Evolutionary conservation across 495 filamentous ascomycete species (phyloP), one percentile per base, ranked within the genome.

Genomic region (Lepidopterella palustris): DNA sequence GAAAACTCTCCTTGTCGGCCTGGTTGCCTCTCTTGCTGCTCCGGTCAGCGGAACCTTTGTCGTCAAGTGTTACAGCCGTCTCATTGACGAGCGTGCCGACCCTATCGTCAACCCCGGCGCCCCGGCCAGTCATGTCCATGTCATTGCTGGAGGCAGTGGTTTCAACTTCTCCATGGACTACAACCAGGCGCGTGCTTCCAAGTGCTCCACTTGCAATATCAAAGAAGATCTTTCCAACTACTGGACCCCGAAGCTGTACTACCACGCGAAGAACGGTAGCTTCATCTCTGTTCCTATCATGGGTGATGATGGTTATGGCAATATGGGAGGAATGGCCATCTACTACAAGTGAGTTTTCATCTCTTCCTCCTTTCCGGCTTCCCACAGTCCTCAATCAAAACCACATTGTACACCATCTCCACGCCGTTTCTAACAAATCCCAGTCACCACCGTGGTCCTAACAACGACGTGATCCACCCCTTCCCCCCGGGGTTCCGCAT

Each of bases 401-500:
- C 28, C 71, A 76, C 26, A 73, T n/a, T 75, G 24, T 35, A 54
- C 4, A 31, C 3, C 26, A 31, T 54, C n/a, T n/a, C n/a, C n/a
- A n/a, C n/a, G n/a, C n/a, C n/a, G n/a, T 15, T 15, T 5, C 47
- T 64, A 78, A 72, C 75, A 75, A 65, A 78, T 32, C 26, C 72
- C 40, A 78, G 6, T 74, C 66, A 83, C 78, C 60, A 80, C 81
- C 79, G 80, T 57, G 81, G 80, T 40, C 68, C 78, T 1, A 78
- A 79, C 39, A 77, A 80, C 55, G 80, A 86, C 60, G 75, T 82
- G 35, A 78, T 88, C 62, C 72, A 78, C 53, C 73, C 87, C 18
- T 90, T 90, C 74, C 88, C 89, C 0, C 66, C 76, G 13, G 84
- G 82, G 25, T 86, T 89, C 69, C 87, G 87, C 60, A 90, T 92